Evolutionary conservation across 352 stramenopile species (phyloP).

Genomic region (Phytophthora niederhauseri): DNA sequence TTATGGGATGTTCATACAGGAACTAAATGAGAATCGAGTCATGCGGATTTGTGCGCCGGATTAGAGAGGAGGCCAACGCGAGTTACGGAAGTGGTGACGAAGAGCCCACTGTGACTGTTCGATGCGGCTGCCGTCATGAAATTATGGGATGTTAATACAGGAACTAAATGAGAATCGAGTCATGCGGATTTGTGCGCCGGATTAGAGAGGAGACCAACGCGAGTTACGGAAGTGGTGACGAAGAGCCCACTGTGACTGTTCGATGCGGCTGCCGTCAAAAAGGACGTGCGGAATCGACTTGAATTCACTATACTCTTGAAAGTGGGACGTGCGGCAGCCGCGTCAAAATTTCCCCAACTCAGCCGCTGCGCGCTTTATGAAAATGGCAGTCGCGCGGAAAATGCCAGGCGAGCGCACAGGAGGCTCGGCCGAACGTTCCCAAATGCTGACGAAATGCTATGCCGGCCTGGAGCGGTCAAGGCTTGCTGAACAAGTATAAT

Average conservation of each 20-base stretch:
- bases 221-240: not conserved
- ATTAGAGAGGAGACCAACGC: not conserved
- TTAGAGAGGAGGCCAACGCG: not conserved
- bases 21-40: not conserved
- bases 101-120: constrained; percentile 16
- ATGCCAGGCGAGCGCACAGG: constrained; percentile 1
- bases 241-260: constrained; percentile 14
- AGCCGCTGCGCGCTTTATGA: constrained; percentile 4
- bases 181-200: not conserved
- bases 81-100: not conserved
- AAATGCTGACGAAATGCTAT: constrained; percentile 3
- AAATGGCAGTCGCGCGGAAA: constrained; percentile 16
- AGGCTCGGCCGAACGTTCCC: not conserved
- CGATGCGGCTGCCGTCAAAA: constrained; percentile 22
- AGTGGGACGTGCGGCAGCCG: constrained; percentile 28
- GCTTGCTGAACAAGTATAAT: not conserved
- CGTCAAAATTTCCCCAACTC: constrained; percentile 33
- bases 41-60: not conserved
- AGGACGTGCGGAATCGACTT: constrained; percentile 14
- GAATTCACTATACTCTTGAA: constrained; percentile 25
- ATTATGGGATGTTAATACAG: too few species aligned
- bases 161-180: not conserved
- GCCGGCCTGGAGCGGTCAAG: not conserved
- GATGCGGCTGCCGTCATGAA: constrained; percentile 13
- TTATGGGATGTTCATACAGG: not conserved